phyloP scores from a whole-genome alignment of 768 basidiomycete genomes.

The Boletus subcaerulescens region DNA sequence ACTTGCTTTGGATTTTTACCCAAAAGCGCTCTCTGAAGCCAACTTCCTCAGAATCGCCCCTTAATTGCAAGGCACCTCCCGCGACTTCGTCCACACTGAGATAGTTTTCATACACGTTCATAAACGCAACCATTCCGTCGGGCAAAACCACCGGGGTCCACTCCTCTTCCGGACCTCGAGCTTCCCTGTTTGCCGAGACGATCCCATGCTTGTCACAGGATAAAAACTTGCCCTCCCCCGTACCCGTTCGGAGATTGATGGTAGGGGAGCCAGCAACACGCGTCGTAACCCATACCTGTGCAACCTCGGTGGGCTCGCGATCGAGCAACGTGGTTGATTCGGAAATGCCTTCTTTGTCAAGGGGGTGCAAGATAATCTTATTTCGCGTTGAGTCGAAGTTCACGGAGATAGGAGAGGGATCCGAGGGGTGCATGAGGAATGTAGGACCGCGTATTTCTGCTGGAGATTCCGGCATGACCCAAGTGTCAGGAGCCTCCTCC shows the following conservation, averaged over 20 bases:
- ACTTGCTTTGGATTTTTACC: constrained; percentile 88
- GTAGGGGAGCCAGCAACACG: constrained; percentile 81
- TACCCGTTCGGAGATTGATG: constrained; percentile 82
- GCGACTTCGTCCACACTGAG: constrained; percentile 83
- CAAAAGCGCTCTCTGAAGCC: constrained; percentile 86
- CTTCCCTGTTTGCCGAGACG: constrained; percentile 81
- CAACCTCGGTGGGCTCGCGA: constrained; percentile 73
- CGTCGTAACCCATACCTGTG: constrained; percentile 90
- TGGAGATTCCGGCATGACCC: constrained; percentile 72
- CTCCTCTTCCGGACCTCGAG: constrained; percentile 90
- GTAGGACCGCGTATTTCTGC: constrained; percentile 84
- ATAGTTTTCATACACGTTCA: constrained; percentile 88
- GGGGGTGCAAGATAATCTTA: constrained; percentile 60
- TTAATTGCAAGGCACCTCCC: constrained; percentile 70
- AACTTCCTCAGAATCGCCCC: constrained; percentile 83
- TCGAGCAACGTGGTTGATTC: constrained; percentile 52
- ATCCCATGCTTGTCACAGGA: constrained; percentile 85
- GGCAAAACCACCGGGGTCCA: constrained; percentile 84
- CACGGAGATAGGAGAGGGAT: constrained; percentile 70
- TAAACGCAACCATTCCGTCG: constrained; percentile 84
- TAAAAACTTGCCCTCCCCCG: constrained; percentile 88
- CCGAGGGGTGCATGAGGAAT: constrained; percentile 79
- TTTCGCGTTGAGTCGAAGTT: constrained; percentile 78
- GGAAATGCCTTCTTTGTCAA: constrained; percentile 57
- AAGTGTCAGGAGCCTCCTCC: constrained; percentile 67